A percentile compares a stretch with the other conserved stretches of the same genome.
These are phyloP conservation scores for Camillea tinctor DNA, from an alignment of 2,329 filamentous ascomycete genomes.

Conservation along the genomic window DNA sequence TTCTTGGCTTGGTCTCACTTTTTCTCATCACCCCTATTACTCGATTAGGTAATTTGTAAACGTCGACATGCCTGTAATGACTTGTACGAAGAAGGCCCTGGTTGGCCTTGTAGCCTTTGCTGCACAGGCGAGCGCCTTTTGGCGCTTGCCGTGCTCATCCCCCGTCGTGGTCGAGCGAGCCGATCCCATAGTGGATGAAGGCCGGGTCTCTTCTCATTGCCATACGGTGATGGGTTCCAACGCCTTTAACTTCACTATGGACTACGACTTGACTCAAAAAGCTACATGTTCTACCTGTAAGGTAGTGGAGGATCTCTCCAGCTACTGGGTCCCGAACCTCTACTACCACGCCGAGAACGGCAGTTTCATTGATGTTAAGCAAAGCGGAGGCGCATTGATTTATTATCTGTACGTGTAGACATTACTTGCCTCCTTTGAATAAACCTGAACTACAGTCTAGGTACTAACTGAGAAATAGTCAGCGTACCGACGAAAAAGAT, in stretches of 20 bases:
- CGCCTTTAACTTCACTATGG: conserved; percentile 56
- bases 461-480: conserved; percentile 23
- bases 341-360: conserved; percentile 52
- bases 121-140: conserved; percentile 20
- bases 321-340: conserved; percentile 67
- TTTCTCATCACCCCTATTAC: background rate
- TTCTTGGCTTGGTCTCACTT: background rate
- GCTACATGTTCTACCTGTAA: conserved; percentile 65
- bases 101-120: conserved; percentile 13
- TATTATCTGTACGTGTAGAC: conserved; percentile 50
- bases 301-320: conserved; percentile 60
- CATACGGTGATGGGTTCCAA: conserved; percentile 64
- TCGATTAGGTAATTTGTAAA: background rate
- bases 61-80: conserved; percentile 6
- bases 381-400: conserved; percentile 42
- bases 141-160: conserved; percentile 24
- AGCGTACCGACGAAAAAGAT: conserved; percentile 40
- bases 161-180: conserved; percentile 41
- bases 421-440: background rate
- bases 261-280: conserved; percentile 48
- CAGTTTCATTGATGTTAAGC: conserved; percentile 52
- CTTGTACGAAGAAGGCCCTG: conserved; percentile 5
- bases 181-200: conserved; percentile 60
- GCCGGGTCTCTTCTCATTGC: conserved; percentile 52
- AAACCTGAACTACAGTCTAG: background rate